A percentile compares a stretch with the other conserved stretches of the same genome.
Evolutionary conservation across 1,284 basidiomycete genomes (phyloP).

Genomic region (Gymnopus androsaceus): DNA sequence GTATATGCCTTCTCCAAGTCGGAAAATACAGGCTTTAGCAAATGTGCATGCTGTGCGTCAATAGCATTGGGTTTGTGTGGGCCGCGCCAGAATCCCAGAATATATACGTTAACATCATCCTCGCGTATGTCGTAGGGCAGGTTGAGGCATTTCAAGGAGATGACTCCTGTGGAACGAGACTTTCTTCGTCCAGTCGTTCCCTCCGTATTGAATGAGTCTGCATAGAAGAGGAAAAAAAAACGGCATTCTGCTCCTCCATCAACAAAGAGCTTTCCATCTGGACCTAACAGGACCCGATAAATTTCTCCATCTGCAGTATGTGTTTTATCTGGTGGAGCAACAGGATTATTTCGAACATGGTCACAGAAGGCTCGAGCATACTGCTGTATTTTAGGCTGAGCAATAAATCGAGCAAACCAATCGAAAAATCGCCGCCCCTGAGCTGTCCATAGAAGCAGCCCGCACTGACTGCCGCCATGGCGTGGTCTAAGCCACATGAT

Average conservation of each 20-base stretch:
- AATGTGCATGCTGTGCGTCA: background rate
- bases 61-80: background rate
- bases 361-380: constrained; percentile 7
- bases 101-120: background rate
- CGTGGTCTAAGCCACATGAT: no score
- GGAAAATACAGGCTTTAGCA: background rate
- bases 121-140: background rate
- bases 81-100: background rate
- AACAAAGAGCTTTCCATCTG: constrained; percentile 10
- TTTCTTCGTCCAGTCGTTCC: constrained; percentile 8
- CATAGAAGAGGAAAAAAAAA: constrained; percentile 11
- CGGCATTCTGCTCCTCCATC: constrained; percentile 7
- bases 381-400: constrained; percentile 6
- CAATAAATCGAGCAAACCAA: no score
- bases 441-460: no score
- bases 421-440: no score
- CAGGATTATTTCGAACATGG: background rate
- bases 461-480: no score
- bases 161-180: constrained; percentile 3
- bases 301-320: background rate
- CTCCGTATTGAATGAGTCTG: constrained; percentile 12
- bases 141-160: constrained; percentile 6
- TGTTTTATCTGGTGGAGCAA: background rate
- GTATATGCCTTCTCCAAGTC: background rate
- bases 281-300: background rate